Evolutionary conservation across 208 protist genomes (phyloP).

Genomic region (Herpetomonas tarakana): DNA sequence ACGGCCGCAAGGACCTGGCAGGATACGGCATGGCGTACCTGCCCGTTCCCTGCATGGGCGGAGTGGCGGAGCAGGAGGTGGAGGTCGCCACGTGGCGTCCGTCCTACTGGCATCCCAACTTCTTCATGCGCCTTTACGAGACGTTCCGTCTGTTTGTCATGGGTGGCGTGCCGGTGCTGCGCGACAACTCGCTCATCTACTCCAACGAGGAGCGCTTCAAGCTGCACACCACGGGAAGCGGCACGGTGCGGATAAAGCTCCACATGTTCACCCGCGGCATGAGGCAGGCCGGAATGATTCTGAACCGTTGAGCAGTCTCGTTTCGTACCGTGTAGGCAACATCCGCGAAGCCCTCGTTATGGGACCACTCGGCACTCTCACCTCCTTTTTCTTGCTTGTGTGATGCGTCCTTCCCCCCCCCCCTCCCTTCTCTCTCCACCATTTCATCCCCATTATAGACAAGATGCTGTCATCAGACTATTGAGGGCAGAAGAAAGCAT

Average conservation of each 20-base stretch:
- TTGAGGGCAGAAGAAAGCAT: too few relatives aligned
- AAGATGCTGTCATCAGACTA: too few relatives aligned
- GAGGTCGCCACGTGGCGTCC: constrained; percentile 75
- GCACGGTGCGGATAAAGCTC: constrained; percentile 66
- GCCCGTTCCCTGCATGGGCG: constrained; percentile 40
- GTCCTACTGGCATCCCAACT: constrained; percentile 71
- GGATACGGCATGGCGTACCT: constrained; percentile 86
- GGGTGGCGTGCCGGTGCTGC: constrained; percentile 76
- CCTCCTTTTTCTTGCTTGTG: too few relatives aligned
- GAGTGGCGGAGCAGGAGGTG: constrained; percentile 51
- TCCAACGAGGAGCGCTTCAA: constrained; percentile 81
- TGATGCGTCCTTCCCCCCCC: too few relatives aligned
- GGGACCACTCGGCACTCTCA: too few relatives aligned
- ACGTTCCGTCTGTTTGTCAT: constrained; percentile 55
- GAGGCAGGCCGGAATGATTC: constrained; percentile 36
- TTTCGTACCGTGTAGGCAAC: not conserved
- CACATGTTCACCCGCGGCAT: constrained; percentile 75
- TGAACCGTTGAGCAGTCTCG: constrained; percentile 5
- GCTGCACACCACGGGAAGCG: constrained; percentile 71
- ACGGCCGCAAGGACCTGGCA: constrained; percentile 80
- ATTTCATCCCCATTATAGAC: too few relatives aligned
- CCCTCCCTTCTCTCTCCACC: too few relatives aligned
- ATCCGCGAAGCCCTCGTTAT: too few relatives aligned
- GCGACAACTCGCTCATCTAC: constrained; percentile 81
- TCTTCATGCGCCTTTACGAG: constrained; percentile 59